These are phyloP conservation scores for Calonectria henricotiae DNA, from an alignment of 2,329 filamentous ascomycete species.

Conservation along the genomic window DNA sequence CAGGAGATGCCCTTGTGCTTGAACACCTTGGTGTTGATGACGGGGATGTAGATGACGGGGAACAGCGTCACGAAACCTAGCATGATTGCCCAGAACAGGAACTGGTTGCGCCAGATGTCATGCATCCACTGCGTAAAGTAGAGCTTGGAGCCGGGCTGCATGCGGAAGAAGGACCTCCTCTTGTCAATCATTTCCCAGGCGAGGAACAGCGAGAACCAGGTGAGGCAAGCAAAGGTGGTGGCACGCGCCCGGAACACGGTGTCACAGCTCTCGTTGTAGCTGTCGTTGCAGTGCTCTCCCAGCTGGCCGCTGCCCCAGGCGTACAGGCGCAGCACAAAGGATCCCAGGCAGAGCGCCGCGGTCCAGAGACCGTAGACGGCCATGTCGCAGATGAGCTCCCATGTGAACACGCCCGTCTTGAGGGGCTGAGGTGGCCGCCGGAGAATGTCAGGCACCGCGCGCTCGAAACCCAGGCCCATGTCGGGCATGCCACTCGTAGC, in stretches of 20 bases:
- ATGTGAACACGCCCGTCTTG: slow-evolving; percentile 75
- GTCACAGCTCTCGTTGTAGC: slow-evolving; percentile 70
- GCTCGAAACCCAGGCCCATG: slow-evolving; percentile 84
- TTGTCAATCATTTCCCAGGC: slow-evolving; percentile 86
- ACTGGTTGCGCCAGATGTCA: slow-evolving; percentile 81
- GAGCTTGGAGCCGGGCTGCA: slow-evolving; percentile 75
- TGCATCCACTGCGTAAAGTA: slow-evolving; percentile 78
- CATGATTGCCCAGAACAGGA: slow-evolving; percentile 78
- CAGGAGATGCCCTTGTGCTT: slow-evolving; percentile 74
- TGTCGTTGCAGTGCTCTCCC: slow-evolving; percentile 74
- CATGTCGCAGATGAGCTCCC: slow-evolving; percentile 78
- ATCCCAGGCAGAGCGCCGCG: slow-evolving; percentile 74
- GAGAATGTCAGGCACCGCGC: slow-evolving; percentile 80
- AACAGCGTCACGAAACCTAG: slow-evolving; percentile 67
- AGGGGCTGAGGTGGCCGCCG: slow-evolving; percentile 77
- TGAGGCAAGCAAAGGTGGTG: slow-evolving; percentile 82
- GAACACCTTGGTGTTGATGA: slow-evolving; percentile 73
- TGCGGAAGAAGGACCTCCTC: slow-evolving; percentile 82
- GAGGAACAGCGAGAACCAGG: slow-evolving; percentile 83
- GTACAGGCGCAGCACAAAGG: slow-evolving; percentile 78
- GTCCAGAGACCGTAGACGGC: slow-evolving; percentile 80
- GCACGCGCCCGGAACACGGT: slow-evolving; percentile 80
- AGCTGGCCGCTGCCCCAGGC: slow-evolving; percentile 75
- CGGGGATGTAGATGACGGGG: slow-evolving; percentile 72
- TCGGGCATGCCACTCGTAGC: slow-evolving; percentile 82